Conservation (phyloP, 2,329 filamentous ascomycete genomes). For the Sordariomycetes sp. region DNA sequence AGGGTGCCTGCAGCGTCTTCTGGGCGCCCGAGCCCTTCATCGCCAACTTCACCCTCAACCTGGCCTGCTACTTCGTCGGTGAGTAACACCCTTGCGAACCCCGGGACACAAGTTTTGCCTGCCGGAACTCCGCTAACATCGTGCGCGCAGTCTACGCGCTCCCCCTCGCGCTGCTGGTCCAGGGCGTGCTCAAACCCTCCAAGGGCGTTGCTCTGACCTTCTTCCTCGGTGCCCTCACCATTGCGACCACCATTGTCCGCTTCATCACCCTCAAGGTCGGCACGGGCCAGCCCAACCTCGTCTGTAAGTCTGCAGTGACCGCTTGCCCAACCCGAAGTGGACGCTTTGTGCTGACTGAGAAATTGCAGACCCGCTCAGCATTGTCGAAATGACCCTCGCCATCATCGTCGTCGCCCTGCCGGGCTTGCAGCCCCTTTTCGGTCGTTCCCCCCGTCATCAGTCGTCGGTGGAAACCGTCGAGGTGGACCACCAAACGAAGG, state of each 20-base stretch:
- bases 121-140: not conserved
- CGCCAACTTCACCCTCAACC: conserved; percentile 22
- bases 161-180: conserved; percentile 17
- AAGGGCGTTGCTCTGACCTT: conserved; percentile 13
- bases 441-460: conserved; percentile 4
- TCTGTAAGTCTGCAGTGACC: conserved; percentile 10
- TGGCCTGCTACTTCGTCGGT: conserved; percentile 22
- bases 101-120: too few relatives aligned
- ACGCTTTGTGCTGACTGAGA: not conserved
- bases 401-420: conserved; percentile 12
- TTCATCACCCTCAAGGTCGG: conserved; percentile 13
- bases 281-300: conserved; percentile 15
- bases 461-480: not conserved
- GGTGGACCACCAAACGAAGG: not conserved
- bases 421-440: conserved; percentile 12
- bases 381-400: conserved; percentile 13
- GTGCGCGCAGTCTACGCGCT: conserved; percentile 17
- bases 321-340: not conserved
- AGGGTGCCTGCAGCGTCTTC: conserved; percentile 24
- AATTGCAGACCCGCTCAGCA: conserved; percentile 9
- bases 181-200: conserved; percentile 11
- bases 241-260: conserved; percentile 13
- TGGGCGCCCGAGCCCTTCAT: conserved; percentile 22
- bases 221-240: conserved; percentile 13
- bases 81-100: not conserved